Evolutionary conservation across 1,284 basidiomycete genomes (phyloP).

Genomic region (Coriolopsis trogii): DNA sequence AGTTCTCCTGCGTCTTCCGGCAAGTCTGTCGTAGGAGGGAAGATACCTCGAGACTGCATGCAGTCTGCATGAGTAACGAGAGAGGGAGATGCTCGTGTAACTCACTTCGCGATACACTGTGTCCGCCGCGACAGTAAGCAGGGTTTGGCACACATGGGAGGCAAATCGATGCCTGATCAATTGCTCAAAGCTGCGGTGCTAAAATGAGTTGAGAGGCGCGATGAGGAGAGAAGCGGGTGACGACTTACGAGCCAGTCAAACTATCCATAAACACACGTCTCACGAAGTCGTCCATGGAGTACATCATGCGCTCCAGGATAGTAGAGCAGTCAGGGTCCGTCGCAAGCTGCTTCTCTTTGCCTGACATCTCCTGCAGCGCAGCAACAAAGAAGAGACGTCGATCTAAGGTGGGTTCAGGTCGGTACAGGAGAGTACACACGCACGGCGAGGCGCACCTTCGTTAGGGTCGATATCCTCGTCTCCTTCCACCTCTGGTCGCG

Average conservation of each 20-base stretch:
- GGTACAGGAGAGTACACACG: not conserved
- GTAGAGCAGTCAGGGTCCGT: conserved; percentile 92
- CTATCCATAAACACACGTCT: conserved; percentile 86
- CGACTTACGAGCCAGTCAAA: conserved; percentile 81
- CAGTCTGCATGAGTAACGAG: conserved; percentile 1
- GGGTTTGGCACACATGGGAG: conserved; percentile 91
- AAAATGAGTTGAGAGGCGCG: conserved; percentile 25
- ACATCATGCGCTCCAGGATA: conserved; percentile 83
- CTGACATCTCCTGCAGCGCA: conserved; percentile 81
- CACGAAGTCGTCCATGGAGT: conserved; percentile 94
- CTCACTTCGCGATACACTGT: conserved; percentile 84
- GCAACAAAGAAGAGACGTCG: conserved; percentile 83
- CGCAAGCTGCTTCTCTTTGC: conserved; percentile 86
- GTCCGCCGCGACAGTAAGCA: conserved; percentile 73
- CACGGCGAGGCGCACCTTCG: conserved; percentile 62
- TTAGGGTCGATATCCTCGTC: conserved; percentile 66
- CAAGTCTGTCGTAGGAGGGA: conserved; percentile 54
- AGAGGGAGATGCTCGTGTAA: not conserved
- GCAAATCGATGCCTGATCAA: conserved; percentile 84
- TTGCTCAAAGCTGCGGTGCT: conserved; percentile 56
- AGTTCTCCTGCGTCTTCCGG: conserved; percentile 62
- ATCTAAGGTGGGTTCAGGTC: conserved; percentile 47
- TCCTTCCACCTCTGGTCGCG: conserved; percentile 37
- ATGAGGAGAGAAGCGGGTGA: not conserved
- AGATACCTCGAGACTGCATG: conserved; percentile 60